A percentile compares a stretch with the other conserved stretches of the same genome.
Evolutionary conservation across 2,329 filamentous ascomycete species (phyloP).

Genomic region (Fusarium sp.): DNA sequence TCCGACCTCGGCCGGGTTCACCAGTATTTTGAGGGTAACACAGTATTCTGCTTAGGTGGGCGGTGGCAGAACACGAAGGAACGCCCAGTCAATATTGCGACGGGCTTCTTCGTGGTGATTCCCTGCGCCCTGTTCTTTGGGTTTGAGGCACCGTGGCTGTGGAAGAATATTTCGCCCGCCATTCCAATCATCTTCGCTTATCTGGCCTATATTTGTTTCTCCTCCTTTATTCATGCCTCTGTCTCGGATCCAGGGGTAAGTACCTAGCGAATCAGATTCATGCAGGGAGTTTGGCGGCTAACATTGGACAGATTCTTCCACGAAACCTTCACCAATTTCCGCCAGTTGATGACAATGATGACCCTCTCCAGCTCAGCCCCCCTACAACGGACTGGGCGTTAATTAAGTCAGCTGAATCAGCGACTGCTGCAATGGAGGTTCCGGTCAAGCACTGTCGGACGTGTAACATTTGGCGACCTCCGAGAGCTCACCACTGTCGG

Average conservation of each 20-base stretch:
- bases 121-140: slow-evolving; percentile 86
- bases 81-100: slow-evolving; percentile 88
- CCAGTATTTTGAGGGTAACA: slow-evolving; percentile 95
- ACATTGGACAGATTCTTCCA: slow-evolving; percentile 78
- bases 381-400: slow-evolving; percentile 94
- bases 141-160: slow-evolving; percentile 86
- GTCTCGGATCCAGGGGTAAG: slow-evolving; percentile 91
- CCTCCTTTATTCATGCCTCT: slow-evolving; percentile 94
- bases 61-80: slow-evolving; percentile 89
- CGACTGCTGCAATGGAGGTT: slow-evolving; percentile 93
- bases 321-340: slow-evolving; percentile 92
- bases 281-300: slow-evolving; percentile 3
- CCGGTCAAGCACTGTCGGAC: slow-evolving; percentile 98
- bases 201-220: slow-evolving; percentile 88
- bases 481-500: slow-evolving; percentile 94
- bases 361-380: slow-evolving; percentile 83
- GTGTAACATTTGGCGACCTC: slow-evolving; percentile 96
- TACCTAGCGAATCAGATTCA: slow-evolving; percentile 33
- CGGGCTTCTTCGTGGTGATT: slow-evolving; percentile 81
- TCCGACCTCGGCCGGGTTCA: slow-evolving; percentile 74
- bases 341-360: slow-evolving; percentile 77
- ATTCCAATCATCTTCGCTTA: slow-evolving; percentile 93
- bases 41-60: slow-evolving; percentile 86
- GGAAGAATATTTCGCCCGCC: slow-evolving; percentile 86
- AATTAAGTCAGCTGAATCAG: slow-evolving; percentile 80